Evolutionary conservation across 768 basidiomycete species (phyloP).

Genomic region (Macrocybe gigantea): DNA sequence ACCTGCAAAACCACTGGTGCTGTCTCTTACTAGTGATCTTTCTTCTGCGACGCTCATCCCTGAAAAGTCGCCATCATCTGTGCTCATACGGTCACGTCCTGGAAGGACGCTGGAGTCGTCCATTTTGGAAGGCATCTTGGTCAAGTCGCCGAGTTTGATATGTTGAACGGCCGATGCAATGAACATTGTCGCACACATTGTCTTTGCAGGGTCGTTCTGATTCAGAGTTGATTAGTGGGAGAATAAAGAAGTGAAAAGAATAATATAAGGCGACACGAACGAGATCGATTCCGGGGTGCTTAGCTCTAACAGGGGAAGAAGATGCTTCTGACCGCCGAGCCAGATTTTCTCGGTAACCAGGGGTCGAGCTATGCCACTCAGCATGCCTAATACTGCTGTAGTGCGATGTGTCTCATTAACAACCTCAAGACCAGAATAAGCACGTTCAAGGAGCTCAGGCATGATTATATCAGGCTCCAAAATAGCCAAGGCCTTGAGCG

Average conservation of each 20-base stretch:
- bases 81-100: slow-evolving; percentile 37
- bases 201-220: slow-evolving; percentile 79
- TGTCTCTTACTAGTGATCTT: slow-evolving; percentile 67
- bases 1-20: slow-evolving; percentile 78
- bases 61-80: slow-evolving; percentile 33
- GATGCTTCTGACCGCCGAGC: slow-evolving; percentile 83
- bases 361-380: slow-evolving; percentile 71
- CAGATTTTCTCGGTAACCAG: slow-evolving; percentile 74
- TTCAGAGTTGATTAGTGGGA: background rate
- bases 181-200: slow-evolving; percentile 74
- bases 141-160: slow-evolving; percentile 74
- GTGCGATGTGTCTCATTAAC: slow-evolving; percentile 95
- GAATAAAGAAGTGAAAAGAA: background rate
- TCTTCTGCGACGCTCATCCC: slow-evolving; percentile 59
- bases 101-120: slow-evolving; percentile 49
- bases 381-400: slow-evolving; percentile 82
- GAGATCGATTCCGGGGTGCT: slow-evolving; percentile 87
- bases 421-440: slow-evolving; percentile 86
- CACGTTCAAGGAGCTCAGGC: slow-evolving; percentile 87
- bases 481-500: slow-evolving; percentile 71
- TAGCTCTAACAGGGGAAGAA: slow-evolving; percentile 82
- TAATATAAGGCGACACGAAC: slow-evolving; percentile 30
- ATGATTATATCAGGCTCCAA: slow-evolving; percentile 83
- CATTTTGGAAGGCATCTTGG: slow-evolving; percentile 51
- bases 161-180: slow-evolving; percentile 69